Conservation (phyloP, 306 rosid genomes). For the Fragaria vesca region DNA sequence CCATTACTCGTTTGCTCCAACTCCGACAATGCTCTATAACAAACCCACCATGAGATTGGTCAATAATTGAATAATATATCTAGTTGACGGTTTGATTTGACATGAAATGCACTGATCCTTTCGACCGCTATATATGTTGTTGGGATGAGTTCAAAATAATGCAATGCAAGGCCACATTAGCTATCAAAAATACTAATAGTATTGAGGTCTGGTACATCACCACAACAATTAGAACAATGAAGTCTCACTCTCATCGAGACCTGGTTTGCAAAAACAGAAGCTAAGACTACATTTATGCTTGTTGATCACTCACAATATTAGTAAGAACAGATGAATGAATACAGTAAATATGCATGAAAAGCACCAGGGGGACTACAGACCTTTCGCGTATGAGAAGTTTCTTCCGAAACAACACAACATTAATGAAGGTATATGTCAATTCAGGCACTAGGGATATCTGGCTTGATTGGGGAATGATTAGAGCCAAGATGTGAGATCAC, state of each 20-base stretch:
- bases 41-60: too few species aligned
- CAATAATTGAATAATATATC: too few species aligned
- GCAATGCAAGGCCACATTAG: too few species aligned
- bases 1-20: too few species aligned
- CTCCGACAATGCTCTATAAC: too few species aligned
- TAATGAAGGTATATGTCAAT: not conserved
- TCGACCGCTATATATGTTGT: too few species aligned
- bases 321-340: not conserved
- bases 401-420: not conserved
- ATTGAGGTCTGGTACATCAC: not conserved
- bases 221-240: not conserved
- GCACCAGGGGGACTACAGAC: not conserved
- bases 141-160: not conserved
- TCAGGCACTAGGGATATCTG: not conserved
- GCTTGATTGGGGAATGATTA: conserved; percentile 3
- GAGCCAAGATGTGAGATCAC: not conserved
- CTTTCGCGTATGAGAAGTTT: not conserved
- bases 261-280: not conserved
- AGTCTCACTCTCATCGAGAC: not conserved
- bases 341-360: not conserved
- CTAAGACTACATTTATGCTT: not conserved
- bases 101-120: too few species aligned
- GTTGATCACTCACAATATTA: not conserved
- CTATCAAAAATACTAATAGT: not conserved
- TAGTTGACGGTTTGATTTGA: too few species aligned